Conservation (phyloP, 257 asterid species). For the Rauvolfia tetraphylla region DNA sequence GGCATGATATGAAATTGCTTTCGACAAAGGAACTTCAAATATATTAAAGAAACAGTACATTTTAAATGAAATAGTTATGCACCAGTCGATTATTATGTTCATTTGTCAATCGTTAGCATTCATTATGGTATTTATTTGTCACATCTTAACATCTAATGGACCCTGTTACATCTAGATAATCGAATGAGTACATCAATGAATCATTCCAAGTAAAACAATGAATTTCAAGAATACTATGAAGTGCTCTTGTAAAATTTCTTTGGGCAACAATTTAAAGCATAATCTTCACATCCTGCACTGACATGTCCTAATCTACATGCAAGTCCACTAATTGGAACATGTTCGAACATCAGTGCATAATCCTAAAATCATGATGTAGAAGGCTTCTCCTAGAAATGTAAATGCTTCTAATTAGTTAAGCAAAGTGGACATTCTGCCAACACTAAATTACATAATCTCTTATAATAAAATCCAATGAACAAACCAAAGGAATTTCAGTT, state of each 20-base stretch:
- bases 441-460: neutral
- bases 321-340: conserved; percentile 15
- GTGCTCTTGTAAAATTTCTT: neutral
- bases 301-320: neutral
- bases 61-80: too few relatives aligned
- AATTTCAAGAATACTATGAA: neutral
- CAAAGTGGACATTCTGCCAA: neutral
- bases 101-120: neutral
- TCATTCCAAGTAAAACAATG: neutral
- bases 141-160: neutral
- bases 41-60: too few relatives aligned
- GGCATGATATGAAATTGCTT: conserved; percentile 12
- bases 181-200: neutral
- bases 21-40: too few relatives aligned
- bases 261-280: neutral
- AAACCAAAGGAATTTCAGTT: too few relatives aligned
- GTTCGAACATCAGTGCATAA: neutral
- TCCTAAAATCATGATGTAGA: neutral
- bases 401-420: neutral
- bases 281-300: neutral
- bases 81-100: neutral
- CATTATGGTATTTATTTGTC: too few relatives aligned
- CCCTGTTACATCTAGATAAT: neutral
- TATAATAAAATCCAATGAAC: neutral
- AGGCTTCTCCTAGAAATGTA: neutral